Percentiles rank a stretch among this genome's conserved stretches.
phyloP scores from a whole-genome alignment of 73 alveolate species.

The Symbiodinium pilosum region DNA sequence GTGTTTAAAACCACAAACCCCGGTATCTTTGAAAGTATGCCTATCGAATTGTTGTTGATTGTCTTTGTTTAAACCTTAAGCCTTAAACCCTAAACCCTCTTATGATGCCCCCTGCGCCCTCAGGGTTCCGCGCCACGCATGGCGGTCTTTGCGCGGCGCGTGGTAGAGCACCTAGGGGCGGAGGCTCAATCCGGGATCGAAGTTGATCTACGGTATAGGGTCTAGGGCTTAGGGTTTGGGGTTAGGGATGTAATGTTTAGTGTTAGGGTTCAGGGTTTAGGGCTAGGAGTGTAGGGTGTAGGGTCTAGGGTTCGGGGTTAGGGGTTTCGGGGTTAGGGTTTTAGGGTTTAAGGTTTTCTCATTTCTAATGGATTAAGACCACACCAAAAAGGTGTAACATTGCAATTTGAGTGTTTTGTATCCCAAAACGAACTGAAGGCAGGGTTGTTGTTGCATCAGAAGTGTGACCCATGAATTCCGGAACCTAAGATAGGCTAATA shows the following conservation, averaged over 20 bases:
- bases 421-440: too few species aligned
- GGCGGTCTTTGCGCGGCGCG: constrained; percentile 35
- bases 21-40: too few species aligned
- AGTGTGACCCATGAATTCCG: too few species aligned
- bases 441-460: too few species aligned
- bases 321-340: too few species aligned
- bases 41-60: too few species aligned
- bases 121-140: constrained; percentile 33
- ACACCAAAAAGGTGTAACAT: too few species aligned
- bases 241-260: background rate
- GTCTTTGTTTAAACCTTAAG: background rate
- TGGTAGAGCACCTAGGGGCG: constrained; percentile 75
- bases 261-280: background rate
- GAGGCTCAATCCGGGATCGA: background rate
- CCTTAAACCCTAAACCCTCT: background rate
- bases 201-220: background rate
- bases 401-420: too few species aligned
- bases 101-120: background rate
- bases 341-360: background rate
- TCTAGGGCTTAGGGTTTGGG: too few species aligned
- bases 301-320: too few species aligned
- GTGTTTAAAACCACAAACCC: too few species aligned
- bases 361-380: background rate
- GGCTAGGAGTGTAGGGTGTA: background rate
- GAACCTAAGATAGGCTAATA: too few species aligned